Evolutionary conservation across 2,329 filamentous ascomycete genomes (phyloP), one percentile per base, ranked within the genome.

Genomic region (Phialophora macrospora): DNA sequence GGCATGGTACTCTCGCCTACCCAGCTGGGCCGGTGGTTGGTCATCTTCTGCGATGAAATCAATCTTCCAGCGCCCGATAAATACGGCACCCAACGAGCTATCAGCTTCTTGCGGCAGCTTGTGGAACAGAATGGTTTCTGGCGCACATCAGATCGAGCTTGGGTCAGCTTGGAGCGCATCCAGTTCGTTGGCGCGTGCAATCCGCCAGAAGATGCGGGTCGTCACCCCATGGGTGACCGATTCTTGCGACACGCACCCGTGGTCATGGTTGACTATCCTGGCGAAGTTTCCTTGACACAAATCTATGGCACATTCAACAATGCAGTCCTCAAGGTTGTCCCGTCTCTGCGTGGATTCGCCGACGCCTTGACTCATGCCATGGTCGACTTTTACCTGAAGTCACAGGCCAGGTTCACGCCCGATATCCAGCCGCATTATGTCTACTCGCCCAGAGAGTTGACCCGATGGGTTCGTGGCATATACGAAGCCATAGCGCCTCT

Each of bases 61-160:
- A 99, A 99, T 79, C 84, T 99, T 83, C 95, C 95, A 6, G 94
- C 95, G 4, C 95, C 95, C 3, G 95, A 99, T 80, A 94, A 93
- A 74, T 99, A 99, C 77, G 94, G 93, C 62, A 99, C 96, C 1
- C 95, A 99, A 78, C 89, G 95, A 68, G 95, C 95, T 38, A 99
- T 99, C 70, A 96, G 95, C 5, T 99, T 99, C 85, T 80, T 99
- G 71, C 89, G 96, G 72, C 95, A 99, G 77, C 88, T 99, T 68
- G 93, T 99, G 56, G 95, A 99, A 78, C 95, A 99, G 75, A 98
- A 98, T 73, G 95, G 95, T 32, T 99, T 99, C 86, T 99, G 96
- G 96, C 87, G 94, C 72, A 97, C 96, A 0, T 91, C 91, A 0
- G 96, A 98, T 80, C 97, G 97, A 82, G 93, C 91, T 3, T 99